Percentiles rank a stretch among this genome's conserved stretches.
These are phyloP conservation scores for Yarrowia sp. DNA, from an alignment of 805 yeast genomes.

Conservation along the genomic window DNA sequence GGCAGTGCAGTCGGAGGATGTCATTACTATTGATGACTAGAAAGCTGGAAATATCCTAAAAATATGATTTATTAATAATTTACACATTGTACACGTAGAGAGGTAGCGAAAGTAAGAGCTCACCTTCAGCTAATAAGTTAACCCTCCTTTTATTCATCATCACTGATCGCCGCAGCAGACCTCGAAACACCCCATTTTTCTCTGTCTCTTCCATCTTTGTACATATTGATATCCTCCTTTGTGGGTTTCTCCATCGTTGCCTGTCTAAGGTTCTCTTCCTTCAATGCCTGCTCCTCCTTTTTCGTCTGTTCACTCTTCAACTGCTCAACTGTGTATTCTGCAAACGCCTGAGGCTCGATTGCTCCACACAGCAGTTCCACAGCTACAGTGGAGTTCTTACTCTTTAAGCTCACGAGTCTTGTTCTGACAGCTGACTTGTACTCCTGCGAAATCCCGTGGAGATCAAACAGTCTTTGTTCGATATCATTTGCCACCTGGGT, in stretches of 20 bases:
- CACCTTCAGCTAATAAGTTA: background rate
- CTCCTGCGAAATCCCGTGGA: slow-evolving; percentile 14
- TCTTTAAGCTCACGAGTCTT: slow-evolving; percentile 26
- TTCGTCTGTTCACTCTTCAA: slow-evolving; percentile 8
- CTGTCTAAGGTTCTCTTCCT: slow-evolving; percentile 31
- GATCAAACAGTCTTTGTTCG: background rate
- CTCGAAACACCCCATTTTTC: slow-evolving; percentile 55
- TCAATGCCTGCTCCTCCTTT: slow-evolving; percentile 19
- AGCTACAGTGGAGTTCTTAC: slow-evolving; percentile 3
- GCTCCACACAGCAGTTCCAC: slow-evolving; percentile 31
- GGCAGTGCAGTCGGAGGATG: background rate
- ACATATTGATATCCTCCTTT: slow-evolving; percentile 49
- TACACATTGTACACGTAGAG: too few species aligned
- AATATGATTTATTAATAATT: too few species aligned
- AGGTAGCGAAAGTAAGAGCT: too few species aligned
- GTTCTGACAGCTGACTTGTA: slow-evolving; percentile 34
- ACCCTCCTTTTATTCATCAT: slow-evolving; percentile 18
- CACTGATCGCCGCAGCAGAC: slow-evolving; percentile 54
- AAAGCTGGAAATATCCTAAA: too few species aligned
- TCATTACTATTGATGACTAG: slow-evolving; percentile 1
- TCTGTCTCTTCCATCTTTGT: slow-evolving; percentile 54
- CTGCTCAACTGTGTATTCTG: slow-evolving; percentile 23
- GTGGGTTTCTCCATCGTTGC: slow-evolving; percentile 38
- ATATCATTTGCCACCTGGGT: slow-evolving; percentile 29
- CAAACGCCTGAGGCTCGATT: slow-evolving; percentile 29